These are phyloP conservation scores for Trichoderma breve DNA, from an alignment of 2,329 filamentous ascomycete genomes.

Conservation along the genomic window DNA sequence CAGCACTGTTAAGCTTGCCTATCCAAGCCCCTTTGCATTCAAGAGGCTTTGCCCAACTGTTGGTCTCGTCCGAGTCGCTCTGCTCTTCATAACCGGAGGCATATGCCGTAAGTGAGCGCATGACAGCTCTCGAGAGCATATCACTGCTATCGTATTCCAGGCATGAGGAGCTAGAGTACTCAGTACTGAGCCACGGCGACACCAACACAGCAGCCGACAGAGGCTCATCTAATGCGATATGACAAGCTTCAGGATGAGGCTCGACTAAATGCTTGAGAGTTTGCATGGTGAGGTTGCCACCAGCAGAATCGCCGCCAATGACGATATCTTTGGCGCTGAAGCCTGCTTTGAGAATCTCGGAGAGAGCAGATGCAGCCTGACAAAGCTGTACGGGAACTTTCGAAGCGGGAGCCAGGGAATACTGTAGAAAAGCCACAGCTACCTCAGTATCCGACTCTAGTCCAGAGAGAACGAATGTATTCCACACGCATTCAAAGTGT, in stretches of 20 bases:
- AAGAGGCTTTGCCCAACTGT: conserved; percentile 29
- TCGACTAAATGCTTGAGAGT: conserved; percentile 35
- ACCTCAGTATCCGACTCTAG: conserved; percentile 26
- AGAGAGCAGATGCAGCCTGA: conserved; percentile 34
- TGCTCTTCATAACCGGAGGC: conserved; percentile 22
- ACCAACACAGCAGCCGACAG: conserved; percentile 35
- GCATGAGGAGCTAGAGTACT: conserved; percentile 27
- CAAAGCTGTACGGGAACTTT: conserved; percentile 34
- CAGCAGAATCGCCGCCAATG: conserved; percentile 39
- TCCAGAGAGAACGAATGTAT: conserved; percentile 26
- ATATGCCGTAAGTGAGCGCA: conserved; percentile 14
- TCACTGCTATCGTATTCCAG: conserved; percentile 31
- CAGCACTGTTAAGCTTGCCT: conserved; percentile 25
- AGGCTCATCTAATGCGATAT: conserved; percentile 26
- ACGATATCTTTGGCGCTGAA: conserved; percentile 32
- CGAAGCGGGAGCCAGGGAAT: conserved; percentile 33
- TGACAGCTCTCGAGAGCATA: conserved; percentile 31
- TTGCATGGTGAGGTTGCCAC: conserved; percentile 36
- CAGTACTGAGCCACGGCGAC: conserved; percentile 34
- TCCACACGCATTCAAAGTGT: conserved; percentile 32
- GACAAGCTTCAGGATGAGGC: conserved; percentile 28
- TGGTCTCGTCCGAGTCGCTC: conserved; percentile 10
- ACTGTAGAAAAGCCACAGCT: conserved; percentile 36
- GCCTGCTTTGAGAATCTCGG: conserved; percentile 31
- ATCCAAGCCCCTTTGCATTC: conserved; percentile 33